These are phyloP conservation scores for Dichomitus squalens DNA, from an alignment of 1,284 basidiomycete genomes.

Conservation along the genomic window DNA sequence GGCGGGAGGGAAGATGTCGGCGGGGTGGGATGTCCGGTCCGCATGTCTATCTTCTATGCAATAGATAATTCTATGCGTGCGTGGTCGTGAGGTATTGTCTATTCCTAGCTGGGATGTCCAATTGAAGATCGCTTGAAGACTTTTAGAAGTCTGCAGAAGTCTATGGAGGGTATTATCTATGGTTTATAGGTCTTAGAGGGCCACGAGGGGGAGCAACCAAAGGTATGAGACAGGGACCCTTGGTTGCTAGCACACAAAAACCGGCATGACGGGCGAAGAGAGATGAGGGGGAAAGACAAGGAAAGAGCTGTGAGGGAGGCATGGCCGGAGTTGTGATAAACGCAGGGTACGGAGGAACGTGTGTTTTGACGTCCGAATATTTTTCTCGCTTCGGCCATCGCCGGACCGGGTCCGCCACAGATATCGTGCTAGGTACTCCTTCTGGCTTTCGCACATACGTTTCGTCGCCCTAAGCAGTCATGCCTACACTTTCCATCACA, in stretches of 20 bases:
- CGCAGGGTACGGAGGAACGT: slow-evolving; percentile 13
- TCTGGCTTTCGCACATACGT: background rate
- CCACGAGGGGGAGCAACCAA: slow-evolving; percentile 27
- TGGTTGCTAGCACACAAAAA: slow-evolving; percentile 38
- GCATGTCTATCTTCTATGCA: slow-evolving; percentile 16
- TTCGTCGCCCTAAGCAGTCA: slow-evolving; percentile 17
- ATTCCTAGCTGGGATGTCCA: background rate
- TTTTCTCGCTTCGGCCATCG: slow-evolving; percentile 22
- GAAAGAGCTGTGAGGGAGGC: background rate
- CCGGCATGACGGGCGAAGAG: slow-evolving; percentile 34
- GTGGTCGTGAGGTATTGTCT: background rate
- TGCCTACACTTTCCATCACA: slow-evolving; percentile 46
- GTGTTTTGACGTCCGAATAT: slow-evolving; percentile 17
- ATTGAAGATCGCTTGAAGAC: background rate
- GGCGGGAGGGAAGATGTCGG: slow-evolving; percentile 52
- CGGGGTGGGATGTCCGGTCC: slow-evolving; percentile 18
- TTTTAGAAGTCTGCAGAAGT: slow-evolving; percentile 10
- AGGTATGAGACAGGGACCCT: slow-evolving; percentile 27
- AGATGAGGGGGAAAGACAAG: slow-evolving; percentile 19
- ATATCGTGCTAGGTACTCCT: background rate
- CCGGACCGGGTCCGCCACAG: slow-evolving; percentile 11
- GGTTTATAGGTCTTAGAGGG: slow-evolving; percentile 24
- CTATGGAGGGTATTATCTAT: slow-evolving; percentile 34
- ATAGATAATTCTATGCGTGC: slow-evolving; percentile 1
- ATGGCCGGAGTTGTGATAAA: slow-evolving; percentile 2